phyloP scores from a whole-genome alignment of 495 filamentous ascomycete species.

The Parachaetomium inaequale region DNA sequence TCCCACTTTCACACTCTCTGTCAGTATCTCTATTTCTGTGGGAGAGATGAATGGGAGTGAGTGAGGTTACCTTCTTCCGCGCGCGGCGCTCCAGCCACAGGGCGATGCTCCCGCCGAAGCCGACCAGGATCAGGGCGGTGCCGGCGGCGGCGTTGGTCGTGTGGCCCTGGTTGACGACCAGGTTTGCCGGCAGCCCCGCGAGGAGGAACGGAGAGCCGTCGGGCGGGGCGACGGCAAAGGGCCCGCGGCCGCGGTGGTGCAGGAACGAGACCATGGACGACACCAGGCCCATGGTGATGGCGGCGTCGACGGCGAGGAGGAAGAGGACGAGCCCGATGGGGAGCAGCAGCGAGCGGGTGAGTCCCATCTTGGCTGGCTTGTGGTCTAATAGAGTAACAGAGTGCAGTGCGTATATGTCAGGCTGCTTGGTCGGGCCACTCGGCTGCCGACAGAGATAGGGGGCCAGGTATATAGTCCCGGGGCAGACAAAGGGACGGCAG shows the following conservation, averaged over 20 bases:
- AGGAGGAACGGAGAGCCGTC: conserved; percentile 34
- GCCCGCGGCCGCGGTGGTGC: conserved; percentile 37
- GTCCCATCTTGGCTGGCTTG: not conserved
- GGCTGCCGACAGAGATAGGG: not conserved
- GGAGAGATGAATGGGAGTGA: not conserved
- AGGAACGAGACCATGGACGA: conserved; percentile 50
- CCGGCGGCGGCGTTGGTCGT: conserved; percentile 50
- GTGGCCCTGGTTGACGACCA: conserved; percentile 48
- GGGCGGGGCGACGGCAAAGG: conserved; percentile 32
- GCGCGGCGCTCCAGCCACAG: conserved; percentile 36
- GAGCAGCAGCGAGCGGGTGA: not conserved
- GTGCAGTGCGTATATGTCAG: not conserved
- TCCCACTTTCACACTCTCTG: conserved; percentile 6
- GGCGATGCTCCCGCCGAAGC: conserved; percentile 43
- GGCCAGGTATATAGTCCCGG: not conserved
- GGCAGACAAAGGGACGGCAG: not conserved
- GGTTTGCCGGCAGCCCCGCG: conserved; percentile 37
- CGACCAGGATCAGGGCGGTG: conserved; percentile 47
- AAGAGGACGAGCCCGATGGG: conserved; percentile 8
- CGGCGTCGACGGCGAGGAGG: conserved; percentile 41
- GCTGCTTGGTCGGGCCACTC: not conserved
- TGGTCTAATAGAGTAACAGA: not conserved
- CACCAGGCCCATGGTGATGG: conserved; percentile 46
- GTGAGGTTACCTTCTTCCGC: conserved; percentile 20
- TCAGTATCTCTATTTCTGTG: not conserved